phyloP scores from a whole-genome alignment of 2,329 filamentous ascomycete species.

The Alternaria gaisen region DNA sequence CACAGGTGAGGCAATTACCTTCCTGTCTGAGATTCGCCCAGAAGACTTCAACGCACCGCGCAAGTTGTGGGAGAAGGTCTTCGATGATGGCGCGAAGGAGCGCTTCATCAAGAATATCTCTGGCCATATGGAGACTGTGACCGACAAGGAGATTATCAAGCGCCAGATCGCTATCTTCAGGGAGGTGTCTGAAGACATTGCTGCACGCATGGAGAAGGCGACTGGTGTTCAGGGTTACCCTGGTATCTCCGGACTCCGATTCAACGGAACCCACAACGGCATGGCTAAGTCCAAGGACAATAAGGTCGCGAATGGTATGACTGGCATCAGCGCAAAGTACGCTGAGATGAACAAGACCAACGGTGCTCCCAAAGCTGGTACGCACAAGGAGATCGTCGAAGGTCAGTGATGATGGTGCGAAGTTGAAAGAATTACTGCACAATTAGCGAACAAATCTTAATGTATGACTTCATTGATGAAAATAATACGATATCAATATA shows the following conservation, averaged over 20 bases:
- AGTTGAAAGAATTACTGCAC: too few relatives aligned
- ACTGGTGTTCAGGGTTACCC: slow-evolving; percentile 69
- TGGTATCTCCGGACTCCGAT: slow-evolving; percentile 63
- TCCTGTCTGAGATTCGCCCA: slow-evolving; percentile 61
- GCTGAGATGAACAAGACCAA: slow-evolving; percentile 54
- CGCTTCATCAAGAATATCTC: slow-evolving; percentile 68
- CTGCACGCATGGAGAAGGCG: slow-evolving; percentile 67
- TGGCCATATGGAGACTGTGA: slow-evolving; percentile 68
- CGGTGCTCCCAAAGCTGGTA: slow-evolving; percentile 58
- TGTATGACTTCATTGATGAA: too few relatives aligned
- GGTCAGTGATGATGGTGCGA: too few relatives aligned
- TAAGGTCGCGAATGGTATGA: slow-evolving; percentile 62
- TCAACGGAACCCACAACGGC: slow-evolving; percentile 70
- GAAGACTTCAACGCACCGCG: slow-evolving; percentile 67
- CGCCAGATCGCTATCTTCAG: slow-evolving; percentile 72
- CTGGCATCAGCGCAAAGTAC: slow-evolving; percentile 21
- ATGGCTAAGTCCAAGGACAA: slow-evolving; percentile 61
- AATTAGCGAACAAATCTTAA: too few relatives aligned
- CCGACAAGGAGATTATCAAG: slow-evolving; percentile 68
- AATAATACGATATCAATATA: too few relatives aligned
- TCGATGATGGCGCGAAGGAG: slow-evolving; percentile 65
- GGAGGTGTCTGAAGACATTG: slow-evolving; percentile 68
- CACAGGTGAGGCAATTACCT: slow-evolving; percentile 58
- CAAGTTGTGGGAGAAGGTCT: slow-evolving; percentile 68
- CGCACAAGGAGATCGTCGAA: slow-evolving; percentile 40